These are phyloP conservation scores for Flaveria robusta DNA, from an alignment of 129 eudicot genomes.

Conservation along the genomic window DNA sequence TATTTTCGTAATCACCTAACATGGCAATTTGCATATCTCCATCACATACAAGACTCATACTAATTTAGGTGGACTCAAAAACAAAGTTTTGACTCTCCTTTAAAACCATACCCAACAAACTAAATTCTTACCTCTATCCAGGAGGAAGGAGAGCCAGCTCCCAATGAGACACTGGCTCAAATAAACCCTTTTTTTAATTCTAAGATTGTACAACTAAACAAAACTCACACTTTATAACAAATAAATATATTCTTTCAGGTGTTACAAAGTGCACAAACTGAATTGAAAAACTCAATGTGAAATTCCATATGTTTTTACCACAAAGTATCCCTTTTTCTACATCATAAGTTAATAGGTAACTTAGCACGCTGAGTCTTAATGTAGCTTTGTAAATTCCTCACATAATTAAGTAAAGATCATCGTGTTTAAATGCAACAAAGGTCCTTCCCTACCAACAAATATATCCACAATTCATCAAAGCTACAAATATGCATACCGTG, in stretches of 20 bases:
- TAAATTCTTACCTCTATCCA: too few species aligned
- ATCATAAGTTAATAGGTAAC: not conserved
- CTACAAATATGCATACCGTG: slow-evolving; percentile 1
- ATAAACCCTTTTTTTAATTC: too few species aligned
- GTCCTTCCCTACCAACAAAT: slow-evolving; percentile 2
- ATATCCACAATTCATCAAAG: not conserved
- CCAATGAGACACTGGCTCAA: too few species aligned
- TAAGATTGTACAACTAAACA: not conserved
- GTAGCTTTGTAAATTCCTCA: not conserved
- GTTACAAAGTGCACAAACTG: slow-evolving; percentile 8
- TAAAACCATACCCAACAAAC: not conserved
- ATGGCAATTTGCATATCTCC: not conserved
- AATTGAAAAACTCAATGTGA: not conserved
- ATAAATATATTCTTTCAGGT: not conserved
- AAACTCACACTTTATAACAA: not conserved
- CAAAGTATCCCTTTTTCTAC: not conserved
- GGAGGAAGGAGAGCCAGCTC: too few species aligned
- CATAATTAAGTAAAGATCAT: not conserved
- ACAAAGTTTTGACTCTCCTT: not conserved
- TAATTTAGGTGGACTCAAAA: not conserved
- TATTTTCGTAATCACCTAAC: not conserved
- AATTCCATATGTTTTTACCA: not conserved
- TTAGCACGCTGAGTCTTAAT: not conserved
- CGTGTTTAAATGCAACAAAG: not conserved
- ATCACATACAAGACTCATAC: not conserved